Conservation (phyloP, 2,329 filamentous ascomycete species). For the Nigrograna mackinnonii region DNA sequence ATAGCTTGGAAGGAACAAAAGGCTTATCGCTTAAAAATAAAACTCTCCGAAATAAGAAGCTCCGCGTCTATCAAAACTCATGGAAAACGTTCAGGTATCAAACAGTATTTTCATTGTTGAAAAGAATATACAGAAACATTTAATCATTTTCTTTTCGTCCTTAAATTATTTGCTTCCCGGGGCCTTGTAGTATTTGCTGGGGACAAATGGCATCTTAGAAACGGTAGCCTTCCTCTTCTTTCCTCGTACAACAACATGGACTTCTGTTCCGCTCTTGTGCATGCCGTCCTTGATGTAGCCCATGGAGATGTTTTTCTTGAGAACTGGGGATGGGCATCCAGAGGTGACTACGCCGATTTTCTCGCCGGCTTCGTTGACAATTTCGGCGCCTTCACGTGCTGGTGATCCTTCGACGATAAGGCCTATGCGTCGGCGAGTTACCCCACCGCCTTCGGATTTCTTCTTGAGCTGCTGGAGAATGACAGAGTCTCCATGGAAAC, state of each 20-base stretch:
- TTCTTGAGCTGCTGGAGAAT: constrained; percentile 78
- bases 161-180: constrained; percentile 5
- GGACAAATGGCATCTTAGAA: constrained; percentile 87
- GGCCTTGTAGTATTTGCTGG: constrained; percentile 70
- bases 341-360: constrained; percentile 83
- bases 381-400: constrained; percentile 83
- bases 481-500: constrained; percentile 83
- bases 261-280: constrained; percentile 83
- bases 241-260: constrained; percentile 77
- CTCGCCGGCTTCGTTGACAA: constrained; percentile 67
- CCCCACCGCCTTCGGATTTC: constrained; percentile 72
- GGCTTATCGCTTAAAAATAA: no score
- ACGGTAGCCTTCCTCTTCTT: constrained; percentile 75
- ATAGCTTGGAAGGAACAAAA: no score
- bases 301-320: constrained; percentile 95
- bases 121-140: not conserved
- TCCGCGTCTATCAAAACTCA: no score
- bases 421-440: constrained; percentile 75
- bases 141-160: no score
- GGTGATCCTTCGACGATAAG: constrained; percentile 83
- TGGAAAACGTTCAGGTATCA: no score
- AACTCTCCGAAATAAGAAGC: no score
- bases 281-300: constrained; percentile 81
- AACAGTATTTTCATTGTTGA: no score
- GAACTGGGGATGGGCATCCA: constrained; percentile 83